These are phyloP conservation scores for Thielaviopsis musarum DNA, from an alignment of 2,329 filamentous ascomycete species.

Conservation along the genomic window DNA sequence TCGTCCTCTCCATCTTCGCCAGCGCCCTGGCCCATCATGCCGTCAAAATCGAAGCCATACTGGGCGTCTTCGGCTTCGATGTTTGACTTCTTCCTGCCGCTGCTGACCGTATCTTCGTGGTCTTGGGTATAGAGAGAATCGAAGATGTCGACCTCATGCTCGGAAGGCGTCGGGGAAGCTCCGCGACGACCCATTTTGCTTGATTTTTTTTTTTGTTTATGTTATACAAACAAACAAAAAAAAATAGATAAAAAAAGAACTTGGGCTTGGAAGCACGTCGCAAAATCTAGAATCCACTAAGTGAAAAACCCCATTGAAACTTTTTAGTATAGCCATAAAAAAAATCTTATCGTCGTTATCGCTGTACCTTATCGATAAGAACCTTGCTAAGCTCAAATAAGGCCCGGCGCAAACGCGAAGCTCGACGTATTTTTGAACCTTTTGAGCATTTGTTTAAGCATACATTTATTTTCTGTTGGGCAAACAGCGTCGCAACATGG, in stretches of 20 bases:
- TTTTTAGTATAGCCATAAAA: conserved; percentile 3
- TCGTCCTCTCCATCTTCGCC: conserved; percentile 41
- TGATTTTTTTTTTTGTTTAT: background rate
- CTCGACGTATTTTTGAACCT: background rate
- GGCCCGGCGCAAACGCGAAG: background rate
- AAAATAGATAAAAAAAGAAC: background rate
- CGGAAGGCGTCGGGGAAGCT: conserved; percentile 67
- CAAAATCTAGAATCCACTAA: background rate
- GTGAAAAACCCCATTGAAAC: conserved; percentile 7
- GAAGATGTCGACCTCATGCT: conserved; percentile 83
- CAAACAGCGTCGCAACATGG: background rate
- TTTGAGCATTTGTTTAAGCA: background rate
- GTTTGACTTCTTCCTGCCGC: conserved; percentile 18
- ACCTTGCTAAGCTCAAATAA: background rate
- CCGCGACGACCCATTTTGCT: conserved; percentile 50
- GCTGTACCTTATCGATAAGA: background rate
- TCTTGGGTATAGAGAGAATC: conserved; percentile 54
- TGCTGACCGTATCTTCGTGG: conserved; percentile 28
- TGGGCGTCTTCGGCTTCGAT: conserved; percentile 17
- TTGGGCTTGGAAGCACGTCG: background rate
- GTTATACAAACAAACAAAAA: background rate
- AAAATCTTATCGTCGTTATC: conserved; percentile 3
- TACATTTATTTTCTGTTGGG: background rate
- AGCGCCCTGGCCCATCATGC: conserved; percentile 30
- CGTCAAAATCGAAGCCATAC: conserved; percentile 39